Conservation (phyloP, 306 rosid species). For the Rubus parviflorus region DNA sequence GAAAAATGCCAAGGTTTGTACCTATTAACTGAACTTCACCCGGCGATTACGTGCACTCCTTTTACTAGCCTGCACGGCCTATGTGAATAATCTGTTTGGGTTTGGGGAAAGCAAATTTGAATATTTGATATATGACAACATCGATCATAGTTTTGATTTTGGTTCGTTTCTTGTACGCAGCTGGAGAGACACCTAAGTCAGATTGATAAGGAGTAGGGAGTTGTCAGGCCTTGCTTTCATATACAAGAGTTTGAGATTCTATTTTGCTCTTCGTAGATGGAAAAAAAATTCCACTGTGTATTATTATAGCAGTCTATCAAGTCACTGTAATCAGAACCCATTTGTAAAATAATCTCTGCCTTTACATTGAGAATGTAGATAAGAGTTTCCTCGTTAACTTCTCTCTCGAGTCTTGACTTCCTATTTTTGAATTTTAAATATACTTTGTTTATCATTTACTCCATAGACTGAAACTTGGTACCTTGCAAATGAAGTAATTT, state of each 20-base stretch:
- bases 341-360: background rate
- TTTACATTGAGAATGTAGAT: background rate
- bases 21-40: background rate
- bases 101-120: background rate
- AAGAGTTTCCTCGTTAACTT: background rate
- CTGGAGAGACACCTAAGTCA: slow-evolving; percentile 23
- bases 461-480: no score
- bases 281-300: background rate
- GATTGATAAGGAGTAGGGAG: slow-evolving; percentile 19
- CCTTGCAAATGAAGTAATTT: background rate
- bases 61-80: background rate
- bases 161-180: slow-evolving; percentile 11
- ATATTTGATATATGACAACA: background rate
- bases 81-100: background rate
- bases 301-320: background rate
- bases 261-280: background rate
- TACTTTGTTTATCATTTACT: no score
- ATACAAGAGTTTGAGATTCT: background rate
- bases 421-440: background rate
- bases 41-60: no score
- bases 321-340: background rate
- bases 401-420: background rate
- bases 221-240: background rate
- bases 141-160: background rate
- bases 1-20: slow-evolving; percentile 28